Conservation (phyloP, 257 asterid genomes). For the Pogostemon cablin region DNA sequence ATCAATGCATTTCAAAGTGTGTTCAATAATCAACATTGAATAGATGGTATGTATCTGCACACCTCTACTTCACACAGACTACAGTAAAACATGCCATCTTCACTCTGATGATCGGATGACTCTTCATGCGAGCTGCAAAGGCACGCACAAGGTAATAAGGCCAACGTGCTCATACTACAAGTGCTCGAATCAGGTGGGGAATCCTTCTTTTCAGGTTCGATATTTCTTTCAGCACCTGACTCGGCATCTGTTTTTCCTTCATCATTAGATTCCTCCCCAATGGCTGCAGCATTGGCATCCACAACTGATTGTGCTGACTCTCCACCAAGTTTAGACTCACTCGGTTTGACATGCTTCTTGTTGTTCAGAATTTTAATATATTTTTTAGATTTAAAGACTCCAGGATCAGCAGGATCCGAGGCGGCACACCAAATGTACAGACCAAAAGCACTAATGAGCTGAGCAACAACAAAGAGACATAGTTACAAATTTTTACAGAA, state of each 20-base stretch:
- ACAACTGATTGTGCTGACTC: constrained; percentile 60
- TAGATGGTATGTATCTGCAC: constrained; percentile 21
- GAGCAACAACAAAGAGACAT: constrained; percentile 29
- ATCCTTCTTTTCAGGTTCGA: constrained; percentile 42
- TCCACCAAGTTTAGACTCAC: constrained; percentile 59
- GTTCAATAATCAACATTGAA: background rate
- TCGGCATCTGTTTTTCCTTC: constrained; percentile 42
- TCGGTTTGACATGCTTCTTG: constrained; percentile 43
- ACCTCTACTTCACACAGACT: constrained; percentile 99
- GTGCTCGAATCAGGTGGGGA: constrained; percentile 34
- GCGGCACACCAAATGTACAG: constrained; percentile 97
- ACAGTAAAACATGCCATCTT: constrained; percentile 99
- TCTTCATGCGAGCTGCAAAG: constrained; percentile 57
- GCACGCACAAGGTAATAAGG: constrained; percentile 74
- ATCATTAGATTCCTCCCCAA: constrained; percentile 46
- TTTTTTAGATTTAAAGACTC: constrained; percentile 86
- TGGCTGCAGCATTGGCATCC: constrained; percentile 50
- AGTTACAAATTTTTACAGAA: background rate
- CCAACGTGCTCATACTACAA: constrained; percentile 45
- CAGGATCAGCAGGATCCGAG: constrained; percentile 94
- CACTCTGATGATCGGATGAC: constrained; percentile 76
- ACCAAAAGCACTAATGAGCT: constrained; percentile 77
- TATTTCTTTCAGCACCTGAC: constrained; percentile 43
- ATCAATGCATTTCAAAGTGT: background rate
- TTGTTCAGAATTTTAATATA: constrained; percentile 58